These are phyloP conservation scores for Peniophora sp. DNA, from an alignment of 1,284 basidiomycete species.

Conservation along the genomic window DNA sequence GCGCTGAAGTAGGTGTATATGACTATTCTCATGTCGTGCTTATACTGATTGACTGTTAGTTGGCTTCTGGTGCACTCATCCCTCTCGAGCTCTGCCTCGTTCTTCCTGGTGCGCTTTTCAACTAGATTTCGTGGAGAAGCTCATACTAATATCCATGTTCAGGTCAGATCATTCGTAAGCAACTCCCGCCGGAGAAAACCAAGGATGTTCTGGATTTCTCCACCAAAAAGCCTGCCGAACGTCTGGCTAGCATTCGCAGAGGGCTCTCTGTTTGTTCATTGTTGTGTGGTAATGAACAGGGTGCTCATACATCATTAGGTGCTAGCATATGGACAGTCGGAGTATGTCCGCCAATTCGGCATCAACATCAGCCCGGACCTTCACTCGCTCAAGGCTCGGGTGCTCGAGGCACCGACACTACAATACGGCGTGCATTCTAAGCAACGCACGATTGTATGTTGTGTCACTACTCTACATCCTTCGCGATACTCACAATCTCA, in stretches of 20 bases:
- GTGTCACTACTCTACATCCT: background rate
- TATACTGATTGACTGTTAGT: slow-evolving; percentile 26
- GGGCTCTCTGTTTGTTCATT: slow-evolving; percentile 30
- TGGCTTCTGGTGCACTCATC: slow-evolving; percentile 57
- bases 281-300: background rate
- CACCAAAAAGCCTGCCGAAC: slow-evolving; percentile 55
- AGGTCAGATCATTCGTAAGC: slow-evolving; percentile 67
- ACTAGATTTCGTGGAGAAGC: no score
- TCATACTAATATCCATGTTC: no score
- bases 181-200: slow-evolving; percentile 60
- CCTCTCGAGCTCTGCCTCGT: slow-evolving; percentile 64
- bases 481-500: background rate
- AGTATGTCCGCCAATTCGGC: slow-evolving; percentile 65
- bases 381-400: slow-evolving; percentile 47
- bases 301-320: slow-evolving; percentile 31
- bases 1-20: slow-evolving; percentile 47
- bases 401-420: slow-evolving; percentile 53
- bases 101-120: slow-evolving; percentile 27
- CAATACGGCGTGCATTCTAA: slow-evolving; percentile 48
- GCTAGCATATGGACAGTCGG: slow-evolving; percentile 61
- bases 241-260: slow-evolving; percentile 48
- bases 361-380: slow-evolving; percentile 47
- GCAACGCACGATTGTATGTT: slow-evolving; percentile 45
- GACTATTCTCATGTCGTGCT: slow-evolving; percentile 1
- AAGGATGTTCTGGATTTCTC: slow-evolving; percentile 63